Percentiles rank a stretch among this genome's conserved stretches.
These are phyloP conservation scores for Oxytropis ochrocephala DNA, from an alignment of 306 rosid species.

Conservation along the genomic window DNA sequence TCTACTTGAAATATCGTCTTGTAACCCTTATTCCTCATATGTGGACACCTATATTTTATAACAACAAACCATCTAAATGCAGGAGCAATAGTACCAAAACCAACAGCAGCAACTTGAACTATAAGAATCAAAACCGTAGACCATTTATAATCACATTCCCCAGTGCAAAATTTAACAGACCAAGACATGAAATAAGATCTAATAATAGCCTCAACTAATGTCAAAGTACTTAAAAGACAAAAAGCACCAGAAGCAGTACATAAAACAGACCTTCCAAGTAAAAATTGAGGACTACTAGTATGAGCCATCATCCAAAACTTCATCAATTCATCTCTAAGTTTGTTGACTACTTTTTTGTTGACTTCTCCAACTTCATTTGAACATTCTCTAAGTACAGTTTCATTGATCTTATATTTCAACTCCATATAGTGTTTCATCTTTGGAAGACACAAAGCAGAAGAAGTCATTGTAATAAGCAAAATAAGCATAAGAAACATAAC, in stretches of 20 bases:
- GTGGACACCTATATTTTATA: constrained; percentile 53
- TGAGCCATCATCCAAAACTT: constrained; percentile 87
- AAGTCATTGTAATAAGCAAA: constrained; percentile 43
- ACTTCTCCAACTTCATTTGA: background rate
- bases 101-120: constrained; percentile 61
- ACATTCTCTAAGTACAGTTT: constrained; percentile 39
- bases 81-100: constrained; percentile 70
- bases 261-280: constrained; percentile 77
- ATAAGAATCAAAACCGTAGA: constrained; percentile 53
- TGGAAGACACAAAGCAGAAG: constrained; percentile 55
- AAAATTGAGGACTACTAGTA: constrained; percentile 77
- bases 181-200: constrained; percentile 53
- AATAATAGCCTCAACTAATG: constrained; percentile 54
- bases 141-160: constrained; percentile 76
- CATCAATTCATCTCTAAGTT: constrained; percentile 33
- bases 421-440: constrained; percentile 52
- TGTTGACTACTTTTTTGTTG: constrained; percentile 2
- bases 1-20: constrained; percentile 46
- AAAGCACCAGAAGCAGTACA: constrained; percentile 84
- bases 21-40: constrained; percentile 9
- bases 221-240: constrained; percentile 56
- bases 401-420: constrained; percentile 34
- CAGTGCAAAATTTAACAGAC: constrained; percentile 54
- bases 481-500: constrained; percentile 62
- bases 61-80: constrained; percentile 70